These are phyloP conservation scores for Striga hermonthica DNA, from an alignment of 305 asterid genomes.

Conservation along the genomic window DNA sequence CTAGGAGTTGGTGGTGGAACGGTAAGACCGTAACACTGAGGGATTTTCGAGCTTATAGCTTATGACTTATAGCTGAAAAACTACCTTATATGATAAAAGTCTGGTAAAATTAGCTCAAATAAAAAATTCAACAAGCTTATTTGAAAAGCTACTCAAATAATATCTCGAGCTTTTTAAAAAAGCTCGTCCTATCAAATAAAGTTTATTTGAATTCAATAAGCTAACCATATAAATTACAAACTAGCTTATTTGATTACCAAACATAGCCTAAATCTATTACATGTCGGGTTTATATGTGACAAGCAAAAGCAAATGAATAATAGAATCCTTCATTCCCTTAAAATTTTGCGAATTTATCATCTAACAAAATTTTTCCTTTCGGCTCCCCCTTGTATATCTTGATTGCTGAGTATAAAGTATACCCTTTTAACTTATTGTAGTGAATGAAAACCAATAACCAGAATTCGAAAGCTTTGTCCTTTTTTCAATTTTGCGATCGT, in stretches of 20 bases:
- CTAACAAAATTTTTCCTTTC: background rate
- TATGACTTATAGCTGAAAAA: too few species aligned
- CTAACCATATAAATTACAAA: too few species aligned
- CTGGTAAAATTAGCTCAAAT: too few species aligned
- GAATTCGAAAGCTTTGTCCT: background rate
- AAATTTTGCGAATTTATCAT: background rate
- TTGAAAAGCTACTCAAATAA: too few species aligned
- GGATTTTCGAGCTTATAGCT: too few species aligned
- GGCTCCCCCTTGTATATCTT: background rate
- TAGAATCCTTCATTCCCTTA: background rate
- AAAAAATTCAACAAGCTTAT: too few species aligned
- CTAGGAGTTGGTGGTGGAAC: slow-evolving; percentile 96
- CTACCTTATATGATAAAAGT: too few species aligned
- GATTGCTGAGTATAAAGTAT: slow-evolving; percentile 1
- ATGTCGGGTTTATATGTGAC: background rate
- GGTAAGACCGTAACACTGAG: slow-evolving; percentile 38
- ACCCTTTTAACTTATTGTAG: background rate
- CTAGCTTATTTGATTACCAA: background rate
- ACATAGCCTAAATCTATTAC: background rate
- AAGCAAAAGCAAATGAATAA: background rate
- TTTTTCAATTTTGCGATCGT: slow-evolving; percentile 21
- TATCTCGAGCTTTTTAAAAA: too few species aligned
- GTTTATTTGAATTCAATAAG: too few species aligned
- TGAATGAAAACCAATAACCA: background rate
- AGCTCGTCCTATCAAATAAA: too few species aligned